These are phyloP conservation scores for Hyphodiscus sp. DNA, from an alignment of 2,329 filamentous ascomycete species.

Conservation along the genomic window DNA sequence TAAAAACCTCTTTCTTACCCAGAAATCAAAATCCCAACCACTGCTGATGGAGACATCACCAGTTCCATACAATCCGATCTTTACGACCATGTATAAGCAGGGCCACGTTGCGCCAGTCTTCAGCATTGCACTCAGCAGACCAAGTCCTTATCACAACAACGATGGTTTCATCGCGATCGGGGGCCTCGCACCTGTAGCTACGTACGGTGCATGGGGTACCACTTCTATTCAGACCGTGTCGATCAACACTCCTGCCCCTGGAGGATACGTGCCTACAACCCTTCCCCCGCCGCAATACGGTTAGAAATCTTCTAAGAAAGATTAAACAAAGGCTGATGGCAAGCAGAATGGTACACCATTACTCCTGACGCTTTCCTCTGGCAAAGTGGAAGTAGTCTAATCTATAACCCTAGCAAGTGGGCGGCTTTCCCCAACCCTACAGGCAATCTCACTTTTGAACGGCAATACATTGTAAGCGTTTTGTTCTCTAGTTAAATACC, in stretches of 20 bases:
- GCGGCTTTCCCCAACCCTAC: neutral
- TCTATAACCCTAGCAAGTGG: too few species aligned
- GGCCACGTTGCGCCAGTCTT: conserved; percentile 39
- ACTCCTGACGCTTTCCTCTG: conserved; percentile 10
- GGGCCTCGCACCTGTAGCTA: conserved; percentile 39
- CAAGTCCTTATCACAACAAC: conserved; percentile 24
- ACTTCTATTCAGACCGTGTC: conserved; percentile 12
- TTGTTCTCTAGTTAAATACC: neutral
- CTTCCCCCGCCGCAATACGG: conserved; percentile 4
- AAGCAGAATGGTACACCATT: conserved; percentile 11
- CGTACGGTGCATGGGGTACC: conserved; percentile 1
- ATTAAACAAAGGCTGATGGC: neutral
- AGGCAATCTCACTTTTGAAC: neutral
- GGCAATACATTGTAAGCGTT: neutral
- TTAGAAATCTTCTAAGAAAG: neutral
- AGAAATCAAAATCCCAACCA: neutral
- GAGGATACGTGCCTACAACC: conserved; percentile 3
- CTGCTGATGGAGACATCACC: neutral
- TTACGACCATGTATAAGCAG: conserved; percentile 42
- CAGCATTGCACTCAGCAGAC: conserved; percentile 33
- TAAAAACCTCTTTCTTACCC: neutral
- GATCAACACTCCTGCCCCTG: neutral
- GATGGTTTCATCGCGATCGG: conserved; percentile 43
- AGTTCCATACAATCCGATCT: conserved; percentile 41
- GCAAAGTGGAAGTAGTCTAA: neutral